Percentiles rank a stretch among this genome's conserved stretches.
Conservation (phyloP, 495 filamentous ascomycete genomes). For the Penicillium goetzii region DNA sequence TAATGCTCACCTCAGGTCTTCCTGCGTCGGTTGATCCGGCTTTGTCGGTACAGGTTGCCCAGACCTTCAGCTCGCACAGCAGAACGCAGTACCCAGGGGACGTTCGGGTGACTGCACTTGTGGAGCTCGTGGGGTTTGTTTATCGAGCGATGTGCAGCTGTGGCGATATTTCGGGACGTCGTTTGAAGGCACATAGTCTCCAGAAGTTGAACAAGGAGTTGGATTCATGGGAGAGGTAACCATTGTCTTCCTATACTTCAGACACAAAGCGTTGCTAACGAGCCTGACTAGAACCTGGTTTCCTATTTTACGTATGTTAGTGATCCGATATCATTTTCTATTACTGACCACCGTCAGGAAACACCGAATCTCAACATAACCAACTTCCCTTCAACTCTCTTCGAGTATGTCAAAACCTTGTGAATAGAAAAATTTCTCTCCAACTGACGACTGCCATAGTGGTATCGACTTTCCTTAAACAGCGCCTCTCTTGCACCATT, state of each 20-base stretch:
- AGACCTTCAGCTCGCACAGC: constrained; percentile 14
- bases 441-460: constrained; percentile 14
- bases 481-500: constrained; percentile 22
- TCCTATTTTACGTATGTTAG: constrained; percentile 7
- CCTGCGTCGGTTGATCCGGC: constrained; percentile 23
- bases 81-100: constrained; percentile 18
- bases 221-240: constrained; percentile 25
- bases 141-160: constrained; percentile 19
- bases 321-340: neutral
- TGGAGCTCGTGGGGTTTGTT: constrained; percentile 25
- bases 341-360: constrained; percentile 8
- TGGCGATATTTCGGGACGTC: constrained; percentile 24
- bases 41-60: constrained; percentile 14
- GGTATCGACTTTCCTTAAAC: constrained; percentile 27
- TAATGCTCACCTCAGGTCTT: constrained; percentile 27
- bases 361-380: constrained; percentile 22
- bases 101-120: constrained; percentile 19
- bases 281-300: constrained; percentile 15
- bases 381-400: constrained; percentile 27
- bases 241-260: neutral
- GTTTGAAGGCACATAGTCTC: constrained; percentile 11
- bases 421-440: neutral
- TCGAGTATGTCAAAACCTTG: constrained; percentile 12
- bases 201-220: constrained; percentile 19
- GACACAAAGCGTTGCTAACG: neutral